phyloP scores from a whole-genome alignment of 305 asterid genomes.

The Salvia sclarea region DNA sequence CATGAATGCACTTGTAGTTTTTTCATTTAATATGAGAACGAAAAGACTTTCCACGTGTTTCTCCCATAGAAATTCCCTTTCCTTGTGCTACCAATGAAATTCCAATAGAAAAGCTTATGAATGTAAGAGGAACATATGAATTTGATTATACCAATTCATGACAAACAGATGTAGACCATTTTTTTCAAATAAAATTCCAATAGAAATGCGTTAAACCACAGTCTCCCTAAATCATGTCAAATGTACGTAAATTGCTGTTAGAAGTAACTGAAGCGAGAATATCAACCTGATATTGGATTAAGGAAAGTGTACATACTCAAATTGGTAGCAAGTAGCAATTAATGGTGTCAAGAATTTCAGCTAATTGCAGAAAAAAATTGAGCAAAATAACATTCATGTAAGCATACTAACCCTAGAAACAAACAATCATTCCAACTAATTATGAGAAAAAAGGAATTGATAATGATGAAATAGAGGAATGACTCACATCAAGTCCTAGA shows the following conservation, averaged over 20 bases:
- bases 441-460: background rate
- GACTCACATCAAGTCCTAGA: conserved; percentile 74
- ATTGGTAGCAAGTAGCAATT: background rate
- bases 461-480: background rate
- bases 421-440: background rate
- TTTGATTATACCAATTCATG: background rate
- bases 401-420: background rate
- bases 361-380: background rate
- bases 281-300: background rate
- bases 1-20: background rate
- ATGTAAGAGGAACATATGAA: background rate
- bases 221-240: background rate
- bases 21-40: background rate
- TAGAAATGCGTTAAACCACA: background rate
- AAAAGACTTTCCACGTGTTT: background rate
- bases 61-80: background rate
- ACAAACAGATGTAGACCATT: background rate
- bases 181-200: background rate
- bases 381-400: background rate
- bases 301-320: conserved; percentile 6
- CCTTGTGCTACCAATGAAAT: too few species aligned
- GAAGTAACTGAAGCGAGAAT: background rate
- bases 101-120: background rate
- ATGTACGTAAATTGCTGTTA: background rate
- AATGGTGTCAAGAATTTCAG: background rate